phyloP scores from a whole-genome alignment of 2,329 filamentous ascomycete genomes.

The Cytospora paraplurivora region DNA sequence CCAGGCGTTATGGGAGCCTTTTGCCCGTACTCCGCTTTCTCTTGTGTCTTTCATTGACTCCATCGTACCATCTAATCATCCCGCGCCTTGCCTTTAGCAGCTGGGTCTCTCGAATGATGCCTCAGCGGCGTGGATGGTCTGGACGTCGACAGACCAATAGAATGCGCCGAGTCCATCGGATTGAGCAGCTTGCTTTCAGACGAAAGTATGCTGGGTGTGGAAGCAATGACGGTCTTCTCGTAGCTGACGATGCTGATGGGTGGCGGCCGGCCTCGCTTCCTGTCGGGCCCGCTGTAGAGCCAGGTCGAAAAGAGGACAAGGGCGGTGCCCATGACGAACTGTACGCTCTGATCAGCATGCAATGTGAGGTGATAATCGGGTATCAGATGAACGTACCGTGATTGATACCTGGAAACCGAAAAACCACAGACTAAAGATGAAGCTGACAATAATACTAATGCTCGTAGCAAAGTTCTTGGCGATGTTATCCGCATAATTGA shows the following conservation, averaged over 20 bases:
- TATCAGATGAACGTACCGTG: conserved; percentile 59
- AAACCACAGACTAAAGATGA: conserved; percentile 80
- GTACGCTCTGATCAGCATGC: conserved; percentile 23
- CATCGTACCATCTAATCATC: conserved; percentile 38
- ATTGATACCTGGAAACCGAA: conserved; percentile 77
- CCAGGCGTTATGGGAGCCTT: not conserved
- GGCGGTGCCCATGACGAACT: conserved; percentile 82
- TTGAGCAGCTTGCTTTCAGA: conserved; percentile 43
- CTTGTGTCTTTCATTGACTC: not conserved
- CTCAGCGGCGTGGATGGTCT: conserved; percentile 50
- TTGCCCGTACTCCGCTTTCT: not conserved
- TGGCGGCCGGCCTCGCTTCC: conserved; percentile 60
- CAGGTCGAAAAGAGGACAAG: conserved; percentile 83
- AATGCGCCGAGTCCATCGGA: conserved; percentile 44
- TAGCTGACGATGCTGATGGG: conserved; percentile 72
- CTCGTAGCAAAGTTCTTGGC: conserved; percentile 93
- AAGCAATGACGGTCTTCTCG: conserved; percentile 71
- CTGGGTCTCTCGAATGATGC: conserved; percentile 40
- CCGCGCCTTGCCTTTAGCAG: conserved; percentile 42
- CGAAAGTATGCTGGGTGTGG: conserved; percentile 41
- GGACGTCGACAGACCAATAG: conserved; percentile 47
- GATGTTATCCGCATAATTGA: conserved; percentile 85
- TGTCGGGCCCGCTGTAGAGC: conserved; percentile 73
- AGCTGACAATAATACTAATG: conserved; percentile 86
- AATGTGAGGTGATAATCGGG: conserved; percentile 19